Evolutionary conservation across 140 eudicot genomes (phyloP).

Genomic region (Erigeron philadelphicus): DNA sequence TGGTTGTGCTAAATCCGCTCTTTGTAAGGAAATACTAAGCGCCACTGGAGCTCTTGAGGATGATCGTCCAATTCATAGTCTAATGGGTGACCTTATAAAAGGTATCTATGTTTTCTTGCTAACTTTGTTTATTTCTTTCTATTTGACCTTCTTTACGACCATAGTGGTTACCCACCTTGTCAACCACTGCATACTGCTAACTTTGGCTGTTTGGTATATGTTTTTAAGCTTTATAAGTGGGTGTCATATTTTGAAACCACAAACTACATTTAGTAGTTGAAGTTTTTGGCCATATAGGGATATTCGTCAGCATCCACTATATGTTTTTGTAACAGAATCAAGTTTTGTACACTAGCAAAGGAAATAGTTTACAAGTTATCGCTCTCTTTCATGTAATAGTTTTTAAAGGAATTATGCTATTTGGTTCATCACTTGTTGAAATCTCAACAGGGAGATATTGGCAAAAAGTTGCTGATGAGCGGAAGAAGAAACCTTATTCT

Average conservation of each 20-base stretch:
- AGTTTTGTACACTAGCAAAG: not conserved
- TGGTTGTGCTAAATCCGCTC: slow-evolving; percentile 98
- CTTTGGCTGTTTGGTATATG: not conserved
- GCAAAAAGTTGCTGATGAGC: slow-evolving; percentile 69
- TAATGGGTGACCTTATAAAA: slow-evolving; percentile 94
- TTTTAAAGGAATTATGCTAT: not conserved
- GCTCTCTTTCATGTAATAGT: not conserved
- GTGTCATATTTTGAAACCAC: not conserved
- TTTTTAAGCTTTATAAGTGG: not conserved
- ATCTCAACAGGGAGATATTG: slow-evolving; percentile 62
- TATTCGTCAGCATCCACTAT: not conserved
- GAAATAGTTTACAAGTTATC: not conserved
- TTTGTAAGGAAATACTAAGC: slow-evolving; percentile 66
- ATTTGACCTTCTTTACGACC: not conserved
- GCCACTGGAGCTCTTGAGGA: slow-evolving; percentile 63
- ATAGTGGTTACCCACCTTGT: not conserved
- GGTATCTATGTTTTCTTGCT: slow-evolving; percentile 36
- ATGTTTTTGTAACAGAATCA: not conserved
- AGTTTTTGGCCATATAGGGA: not conserved
- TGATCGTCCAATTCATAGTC: slow-evolving; percentile 80
- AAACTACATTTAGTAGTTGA: not conserved
- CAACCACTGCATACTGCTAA: not conserved
- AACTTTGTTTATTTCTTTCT: not conserved
- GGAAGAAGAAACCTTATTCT: slow-evolving; percentile 64
- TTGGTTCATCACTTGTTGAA: slow-evolving; percentile 13